Evolutionary conservation across 371 early-diverging fungal genomes (phyloP).

Genomic region (Blakeslea trispora): DNA sequence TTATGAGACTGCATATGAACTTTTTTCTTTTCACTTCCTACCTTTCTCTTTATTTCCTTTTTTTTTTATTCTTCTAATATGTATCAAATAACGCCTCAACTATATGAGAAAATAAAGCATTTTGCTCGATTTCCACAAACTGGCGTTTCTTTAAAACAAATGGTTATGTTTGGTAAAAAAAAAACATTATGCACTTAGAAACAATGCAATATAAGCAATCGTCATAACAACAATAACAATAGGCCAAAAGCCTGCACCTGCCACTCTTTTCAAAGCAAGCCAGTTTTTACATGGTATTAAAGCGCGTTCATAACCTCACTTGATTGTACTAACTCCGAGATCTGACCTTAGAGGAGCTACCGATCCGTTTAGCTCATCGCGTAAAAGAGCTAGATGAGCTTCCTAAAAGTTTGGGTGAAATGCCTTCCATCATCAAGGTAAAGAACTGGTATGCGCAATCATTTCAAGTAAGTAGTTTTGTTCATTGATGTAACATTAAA

Average conservation of each 20-base stretch:
- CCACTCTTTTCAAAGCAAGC: constrained; percentile 85
- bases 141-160: constrained; percentile 88
- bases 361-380: constrained; percentile 94
- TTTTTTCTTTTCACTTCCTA: constrained; percentile 7
- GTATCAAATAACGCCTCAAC: constrained; percentile 62
- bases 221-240: neutral
- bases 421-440: constrained; percentile 90
- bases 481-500: too few relatives aligned
- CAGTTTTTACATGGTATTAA: constrained; percentile 82
- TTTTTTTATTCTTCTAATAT: constrained; percentile 24
- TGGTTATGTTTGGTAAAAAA: constrained; percentile 29
- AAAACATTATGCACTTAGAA: neutral
- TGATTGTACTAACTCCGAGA: neutral
- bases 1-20: neutral
- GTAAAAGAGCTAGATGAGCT: constrained; percentile 94
- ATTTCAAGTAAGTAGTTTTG: constrained; percentile 66
- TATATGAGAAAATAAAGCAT: constrained; percentile 72
- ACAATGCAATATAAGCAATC: constrained; percentile 1
- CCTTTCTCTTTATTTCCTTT: constrained; percentile 5
- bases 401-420: constrained; percentile 82
- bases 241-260: constrained; percentile 84
- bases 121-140: constrained; percentile 87
- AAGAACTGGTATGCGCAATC: constrained; percentile 96
- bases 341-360: constrained; percentile 76
- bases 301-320: too few relatives aligned